Conservation (phyloP, 345 rosid species). For the Kernera saxatilis region DNA sequence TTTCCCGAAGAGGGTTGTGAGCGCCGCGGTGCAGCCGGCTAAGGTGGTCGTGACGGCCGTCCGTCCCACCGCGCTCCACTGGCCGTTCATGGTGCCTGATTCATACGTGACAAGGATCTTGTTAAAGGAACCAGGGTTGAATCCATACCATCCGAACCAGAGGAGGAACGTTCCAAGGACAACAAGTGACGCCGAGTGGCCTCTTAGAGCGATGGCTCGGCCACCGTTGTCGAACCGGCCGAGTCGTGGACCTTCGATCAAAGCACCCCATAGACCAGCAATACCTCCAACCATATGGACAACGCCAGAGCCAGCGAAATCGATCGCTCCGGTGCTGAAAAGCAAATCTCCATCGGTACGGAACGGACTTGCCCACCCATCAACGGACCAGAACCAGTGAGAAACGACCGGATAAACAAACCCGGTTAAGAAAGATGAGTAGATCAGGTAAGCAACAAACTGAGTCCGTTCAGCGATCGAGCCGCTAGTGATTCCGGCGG, state of each 20-base stretch:
- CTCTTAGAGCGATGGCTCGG: constrained; percentile 23
- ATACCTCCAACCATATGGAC: constrained; percentile 59
- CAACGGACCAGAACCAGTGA: constrained; percentile 45
- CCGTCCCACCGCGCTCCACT: constrained; percentile 77
- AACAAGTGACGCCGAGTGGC: constrained; percentile 32
- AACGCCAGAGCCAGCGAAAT: constrained; percentile 40
- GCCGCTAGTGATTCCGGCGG: constrained; percentile 49
- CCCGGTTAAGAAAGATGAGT: constrained; percentile 42
- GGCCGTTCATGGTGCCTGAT: constrained; percentile 45
- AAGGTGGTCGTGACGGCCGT: constrained; percentile 79
- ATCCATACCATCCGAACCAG: constrained; percentile 65
- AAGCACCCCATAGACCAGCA: constrained; percentile 41
- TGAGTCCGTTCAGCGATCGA: constrained; percentile 87
- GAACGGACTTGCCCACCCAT: constrained; percentile 41
- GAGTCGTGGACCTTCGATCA: constrained; percentile 29
- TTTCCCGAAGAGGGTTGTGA: constrained; percentile 68
- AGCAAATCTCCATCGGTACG: constrained; percentile 30
- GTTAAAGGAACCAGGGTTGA: constrained; percentile 61
- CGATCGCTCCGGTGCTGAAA: constrained; percentile 37
- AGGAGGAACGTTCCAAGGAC: constrained; percentile 32
- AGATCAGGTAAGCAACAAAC: constrained; percentile 58
- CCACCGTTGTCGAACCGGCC: constrained; percentile 32
- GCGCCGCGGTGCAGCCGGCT: constrained; percentile 75
- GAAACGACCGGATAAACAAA: constrained; percentile 40
- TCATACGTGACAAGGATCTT: constrained; percentile 39